Conservation (phyloP, 345 rosid genomes). For the Combretum micranthum region DNA sequence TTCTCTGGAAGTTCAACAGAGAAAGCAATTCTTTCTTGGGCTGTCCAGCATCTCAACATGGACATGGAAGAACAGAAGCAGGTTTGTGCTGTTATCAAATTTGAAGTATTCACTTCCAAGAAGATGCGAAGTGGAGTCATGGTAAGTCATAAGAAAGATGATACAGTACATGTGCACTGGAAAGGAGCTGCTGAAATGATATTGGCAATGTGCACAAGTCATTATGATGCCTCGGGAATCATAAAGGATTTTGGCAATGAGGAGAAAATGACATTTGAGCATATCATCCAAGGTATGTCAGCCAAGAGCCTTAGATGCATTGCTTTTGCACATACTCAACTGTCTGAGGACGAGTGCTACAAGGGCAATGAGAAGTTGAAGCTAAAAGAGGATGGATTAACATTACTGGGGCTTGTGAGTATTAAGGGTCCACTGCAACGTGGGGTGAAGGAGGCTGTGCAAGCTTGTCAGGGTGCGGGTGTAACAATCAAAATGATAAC, state of each 20-base stretch:
- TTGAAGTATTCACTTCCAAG: conserved; percentile 41
- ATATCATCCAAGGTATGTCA: conserved; percentile 35
- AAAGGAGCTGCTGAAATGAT: too few species aligned
- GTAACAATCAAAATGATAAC: conserved; percentile 36
- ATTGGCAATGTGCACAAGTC: too few species aligned
- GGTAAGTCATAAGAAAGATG: too few species aligned
- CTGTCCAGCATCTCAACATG: too few species aligned
- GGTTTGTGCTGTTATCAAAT: conserved; percentile 18
- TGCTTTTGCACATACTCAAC: conserved; percentile 29
- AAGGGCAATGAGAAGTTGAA: conserved; percentile 9
- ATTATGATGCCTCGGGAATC: too few species aligned
- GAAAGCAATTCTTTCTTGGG: too few species aligned
- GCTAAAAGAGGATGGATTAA: conserved; percentile 21
- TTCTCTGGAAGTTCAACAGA: too few species aligned
- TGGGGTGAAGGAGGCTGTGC: conserved; percentile 31
- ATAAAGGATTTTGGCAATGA: too few species aligned
- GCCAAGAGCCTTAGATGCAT: conserved; percentile 40
- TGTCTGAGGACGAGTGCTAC: background rate
- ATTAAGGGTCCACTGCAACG: conserved; percentile 38
- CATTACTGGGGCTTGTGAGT: conserved; percentile 28
- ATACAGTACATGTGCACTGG: too few species aligned
- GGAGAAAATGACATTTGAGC: too few species aligned
- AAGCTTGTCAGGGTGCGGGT: conserved; percentile 25
- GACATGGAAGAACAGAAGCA: conserved; percentile 18
- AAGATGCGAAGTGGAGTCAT: too few species aligned